phyloP scores from a whole-genome alignment of 2,329 filamentous ascomycete species.

The Fusarium sp. region DNA sequence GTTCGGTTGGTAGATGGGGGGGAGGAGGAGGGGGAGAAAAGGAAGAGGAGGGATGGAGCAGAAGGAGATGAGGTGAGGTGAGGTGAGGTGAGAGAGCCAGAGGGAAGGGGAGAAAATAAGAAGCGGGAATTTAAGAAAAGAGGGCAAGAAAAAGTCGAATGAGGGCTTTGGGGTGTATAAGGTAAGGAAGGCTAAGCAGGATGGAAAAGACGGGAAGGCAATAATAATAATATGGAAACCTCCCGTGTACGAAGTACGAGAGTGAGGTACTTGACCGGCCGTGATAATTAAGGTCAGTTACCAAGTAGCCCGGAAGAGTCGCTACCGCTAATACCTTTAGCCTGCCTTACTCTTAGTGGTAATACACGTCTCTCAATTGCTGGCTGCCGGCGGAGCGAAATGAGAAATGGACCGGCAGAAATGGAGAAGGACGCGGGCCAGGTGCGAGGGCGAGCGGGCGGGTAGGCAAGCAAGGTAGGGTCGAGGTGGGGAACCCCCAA shows the following conservation, averaged over 20 bases:
- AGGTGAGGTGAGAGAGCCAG: constrained; percentile 39
- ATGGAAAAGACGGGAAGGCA: constrained; percentile 24
- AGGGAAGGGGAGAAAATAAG: constrained; percentile 31
- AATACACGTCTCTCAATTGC: background rate
- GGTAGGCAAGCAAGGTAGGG: constrained; percentile 10
- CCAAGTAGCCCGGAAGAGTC: constrained; percentile 3
- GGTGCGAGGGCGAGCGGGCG: constrained; percentile 20
- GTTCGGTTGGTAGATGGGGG: constrained; percentile 2
- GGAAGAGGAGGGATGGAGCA: background rate
- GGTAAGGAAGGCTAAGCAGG: constrained; percentile 26
- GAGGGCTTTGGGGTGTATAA: constrained; percentile 44
- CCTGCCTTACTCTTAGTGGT: background rate
- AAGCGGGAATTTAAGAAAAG: constrained; percentile 50
- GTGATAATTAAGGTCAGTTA: constrained; percentile 20
- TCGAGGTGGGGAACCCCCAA: constrained; percentile 6
- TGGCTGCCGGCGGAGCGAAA: constrained; percentile 11
- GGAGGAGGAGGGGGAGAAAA: constrained; percentile 6
- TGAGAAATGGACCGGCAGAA: constrained; percentile 26
- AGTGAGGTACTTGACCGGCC: constrained; percentile 30
- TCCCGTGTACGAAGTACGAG: constrained; percentile 13
- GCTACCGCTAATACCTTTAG: background rate
- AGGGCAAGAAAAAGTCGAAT: constrained; percentile 43
- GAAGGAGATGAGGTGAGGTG: constrained; percentile 19
- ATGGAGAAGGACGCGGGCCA: constrained; percentile 18
- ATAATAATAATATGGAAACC: background rate